Evolutionary conservation across 176 grass and related monocot genomes (phyloP).

Genomic region (Raddia distichophylla): DNA sequence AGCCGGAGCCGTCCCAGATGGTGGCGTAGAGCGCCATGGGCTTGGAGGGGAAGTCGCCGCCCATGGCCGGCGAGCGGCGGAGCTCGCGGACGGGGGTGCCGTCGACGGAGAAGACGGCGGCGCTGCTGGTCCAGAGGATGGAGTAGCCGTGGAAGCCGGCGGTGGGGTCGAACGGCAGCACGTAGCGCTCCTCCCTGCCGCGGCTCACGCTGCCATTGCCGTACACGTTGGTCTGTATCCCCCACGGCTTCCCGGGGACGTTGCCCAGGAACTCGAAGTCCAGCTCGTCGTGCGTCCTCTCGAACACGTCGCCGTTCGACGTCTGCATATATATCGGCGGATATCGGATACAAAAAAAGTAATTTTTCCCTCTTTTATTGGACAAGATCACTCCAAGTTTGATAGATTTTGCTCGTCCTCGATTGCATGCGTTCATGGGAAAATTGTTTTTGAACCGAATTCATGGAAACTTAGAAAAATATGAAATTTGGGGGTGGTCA

Average conservation of each 20-base stretch:
- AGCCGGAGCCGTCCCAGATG: constrained; percentile 86
- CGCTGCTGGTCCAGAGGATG: constrained; percentile 64
- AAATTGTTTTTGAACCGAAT: no score
- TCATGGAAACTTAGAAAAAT: no score
- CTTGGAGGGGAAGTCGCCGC: constrained; percentile 79
- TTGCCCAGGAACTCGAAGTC: constrained; percentile 89
- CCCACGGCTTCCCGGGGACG: constrained; percentile 75
- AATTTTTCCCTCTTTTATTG: no score
- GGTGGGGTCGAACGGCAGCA: constrained; percentile 78
- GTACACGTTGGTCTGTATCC: constrained; percentile 86
- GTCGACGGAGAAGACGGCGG: constrained; percentile 70
- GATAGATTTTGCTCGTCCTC: no score
- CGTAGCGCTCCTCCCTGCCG: constrained; percentile 78
- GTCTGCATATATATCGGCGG: no score
- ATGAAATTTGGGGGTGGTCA: neutral
- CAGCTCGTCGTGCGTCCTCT: constrained; percentile 92
- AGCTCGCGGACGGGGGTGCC: constrained; percentile 78
- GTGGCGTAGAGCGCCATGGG: constrained; percentile 91
- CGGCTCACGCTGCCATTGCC: constrained; percentile 82
- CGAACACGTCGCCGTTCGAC: no score
- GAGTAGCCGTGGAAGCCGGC: constrained; percentile 94
- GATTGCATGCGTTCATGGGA: no score
- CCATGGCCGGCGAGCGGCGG: constrained; percentile 41
- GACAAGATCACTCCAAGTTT: no score
- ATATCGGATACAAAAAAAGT: no score